phyloP scores from a whole-genome alignment of 257 asterid genomes.

The Petunia axillaris region DNA sequence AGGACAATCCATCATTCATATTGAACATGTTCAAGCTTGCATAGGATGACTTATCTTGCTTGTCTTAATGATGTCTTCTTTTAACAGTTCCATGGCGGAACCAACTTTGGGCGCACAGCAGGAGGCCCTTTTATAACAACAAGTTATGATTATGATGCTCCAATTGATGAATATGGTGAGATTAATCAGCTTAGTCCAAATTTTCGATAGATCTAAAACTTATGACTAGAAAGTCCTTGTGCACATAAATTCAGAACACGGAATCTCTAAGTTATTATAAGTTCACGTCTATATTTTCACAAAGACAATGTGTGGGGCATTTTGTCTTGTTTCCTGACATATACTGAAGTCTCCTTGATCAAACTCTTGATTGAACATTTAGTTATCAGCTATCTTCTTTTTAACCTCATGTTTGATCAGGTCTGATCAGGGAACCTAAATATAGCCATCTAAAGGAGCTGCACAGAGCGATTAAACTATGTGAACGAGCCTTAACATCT shows the following conservation, averaged over 20 bases:
- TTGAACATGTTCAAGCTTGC: not conserved
- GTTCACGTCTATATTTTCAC: not conserved
- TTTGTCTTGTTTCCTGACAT: not conserved
- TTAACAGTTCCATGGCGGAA: conserved; percentile 73
- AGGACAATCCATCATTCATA: not conserved
- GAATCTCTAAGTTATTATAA: not conserved
- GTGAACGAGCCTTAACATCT: conserved; percentile 56
- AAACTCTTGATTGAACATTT: not conserved
- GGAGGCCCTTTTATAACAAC: conserved; percentile 78
- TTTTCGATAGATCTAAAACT: not conserved
- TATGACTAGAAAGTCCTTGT: not conserved
- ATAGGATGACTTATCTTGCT: not conserved
- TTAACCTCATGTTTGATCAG: conserved; percentile 33
- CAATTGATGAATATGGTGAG: conserved; percentile 72
- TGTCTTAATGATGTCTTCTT: not conserved
- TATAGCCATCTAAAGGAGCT: conserved; percentile 70
- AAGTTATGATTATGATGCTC: conserved; percentile 80
- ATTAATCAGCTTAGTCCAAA: not conserved
- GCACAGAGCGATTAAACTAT: conserved; percentile 64
- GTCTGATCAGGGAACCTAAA: conserved; percentile 65
- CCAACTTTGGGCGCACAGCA: conserved; percentile 77
- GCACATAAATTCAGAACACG: not conserved
- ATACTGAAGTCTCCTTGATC: not conserved
- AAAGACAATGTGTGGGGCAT: not conserved
- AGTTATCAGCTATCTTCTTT: not conserved